Evolutionary conservation across 164 flowering plant species (phyloP), one percentile per base, ranked within the genome.

Genomic region (Magnolia kwangsiensis): DNA sequence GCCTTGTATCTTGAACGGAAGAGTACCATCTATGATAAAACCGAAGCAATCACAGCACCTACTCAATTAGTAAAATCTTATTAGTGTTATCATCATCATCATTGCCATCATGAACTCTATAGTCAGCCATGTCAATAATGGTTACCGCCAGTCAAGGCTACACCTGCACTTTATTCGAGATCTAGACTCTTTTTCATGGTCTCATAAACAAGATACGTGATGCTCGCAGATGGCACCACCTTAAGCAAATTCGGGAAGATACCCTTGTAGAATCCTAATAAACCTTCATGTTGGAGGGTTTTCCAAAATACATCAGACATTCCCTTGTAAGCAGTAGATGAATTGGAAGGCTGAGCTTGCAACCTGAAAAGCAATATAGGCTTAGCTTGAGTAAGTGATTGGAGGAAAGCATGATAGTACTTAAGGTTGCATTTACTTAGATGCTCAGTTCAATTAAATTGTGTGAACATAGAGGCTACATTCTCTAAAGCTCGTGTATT

Each of bases 211-310:
- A 95, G 55, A 79, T 95, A 95, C 10, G 98, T 91, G 72, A 95
- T 95, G 86, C 98, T 92, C 65, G 97, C 98, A 69, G 97, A 85
- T 23, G 98, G 98, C 66, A 95, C 89, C 72, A 93, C 97, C 85
- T 95, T 92, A 66, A 95, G 91, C 82, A 95, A 84, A 81, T 93
- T 93, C 13, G 98, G 98, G 75, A 95, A 90, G 29, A 95, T 83
- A 70, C 98, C 98, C 77, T 88, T 95, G 86, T 95, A 95, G 78
- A 95, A 95, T 21, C 97, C 98, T 66, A 88, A 81, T 13, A 82
- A 75, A 64, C 96, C 94, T 88, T 93, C 98, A 75, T 81, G 77
- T 75, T 84, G 79, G 76, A 87, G 74, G 63, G 98, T 95, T 81
- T 80, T 89, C 90, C 85, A 73, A 79, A 95, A 90, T 51, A 91